Conservation (phyloP, 164 flowering plant species). For the Brasenia schreberi region DNA sequence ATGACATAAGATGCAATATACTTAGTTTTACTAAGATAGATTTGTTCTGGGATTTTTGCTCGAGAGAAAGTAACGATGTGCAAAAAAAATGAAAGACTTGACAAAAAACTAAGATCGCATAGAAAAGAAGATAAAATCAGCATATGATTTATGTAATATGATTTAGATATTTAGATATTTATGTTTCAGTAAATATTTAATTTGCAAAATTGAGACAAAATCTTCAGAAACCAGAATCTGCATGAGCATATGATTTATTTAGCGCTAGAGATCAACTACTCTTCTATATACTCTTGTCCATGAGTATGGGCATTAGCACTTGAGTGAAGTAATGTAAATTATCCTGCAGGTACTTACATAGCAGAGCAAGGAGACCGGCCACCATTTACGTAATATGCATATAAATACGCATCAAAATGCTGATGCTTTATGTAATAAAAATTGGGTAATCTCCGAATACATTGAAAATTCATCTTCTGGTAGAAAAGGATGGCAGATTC, state of each 20-base stretch:
- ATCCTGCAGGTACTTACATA: slow-evolving; percentile 40
- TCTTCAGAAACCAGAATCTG: background rate
- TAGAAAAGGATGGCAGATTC: slow-evolving; percentile 75
- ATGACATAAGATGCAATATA: background rate
- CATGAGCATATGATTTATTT: background rate
- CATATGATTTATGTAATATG: background rate
- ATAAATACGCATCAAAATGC: slow-evolving; percentile 81
- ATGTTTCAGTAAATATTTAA: background rate
- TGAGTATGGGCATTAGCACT: background rate
- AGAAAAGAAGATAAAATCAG: background rate
- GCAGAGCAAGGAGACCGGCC: slow-evolving; percentile 89
- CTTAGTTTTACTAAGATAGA: background rate
- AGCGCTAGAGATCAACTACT: background rate
- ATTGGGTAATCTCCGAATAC: slow-evolving; percentile 45
- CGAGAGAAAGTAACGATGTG: background rate
- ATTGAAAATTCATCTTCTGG: slow-evolving; percentile 75
- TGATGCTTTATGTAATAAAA: slow-evolving; percentile 73
- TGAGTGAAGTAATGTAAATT: background rate
- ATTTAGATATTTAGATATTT: background rate
- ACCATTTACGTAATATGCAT: slow-evolving; percentile 81
- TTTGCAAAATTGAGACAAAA: too few relatives aligned
- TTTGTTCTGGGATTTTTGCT: background rate
- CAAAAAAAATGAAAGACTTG: too few relatives aligned
- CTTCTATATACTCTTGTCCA: background rate
- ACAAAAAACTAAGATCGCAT: background rate